Evolutionary conservation across 2,329 filamentous ascomycete genomes (phyloP).

Genomic region (Venturia nashicola): DNA sequence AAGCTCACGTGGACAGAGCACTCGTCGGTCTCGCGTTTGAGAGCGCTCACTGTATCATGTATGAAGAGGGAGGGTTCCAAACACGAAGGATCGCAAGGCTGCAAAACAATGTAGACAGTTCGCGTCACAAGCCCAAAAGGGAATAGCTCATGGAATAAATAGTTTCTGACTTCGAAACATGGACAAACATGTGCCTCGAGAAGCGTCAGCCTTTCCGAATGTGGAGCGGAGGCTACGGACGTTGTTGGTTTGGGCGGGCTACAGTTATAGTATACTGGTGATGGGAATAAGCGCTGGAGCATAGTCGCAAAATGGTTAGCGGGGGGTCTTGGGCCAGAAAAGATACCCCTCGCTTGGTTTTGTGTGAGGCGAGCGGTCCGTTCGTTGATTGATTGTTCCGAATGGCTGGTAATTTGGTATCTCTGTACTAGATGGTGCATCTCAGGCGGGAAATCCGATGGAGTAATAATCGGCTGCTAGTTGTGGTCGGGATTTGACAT

Average conservation of each 20-base stretch:
- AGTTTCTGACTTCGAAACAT: not conserved
- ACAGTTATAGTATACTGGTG: not conserved
- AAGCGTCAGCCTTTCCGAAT: not conserved
- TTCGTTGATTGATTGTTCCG: not conserved
- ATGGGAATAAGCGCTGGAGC: not conserved
- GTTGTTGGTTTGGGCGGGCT: not conserved
- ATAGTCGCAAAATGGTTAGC: not conserved
- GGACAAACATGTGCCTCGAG: not conserved
- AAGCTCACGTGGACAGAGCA: not conserved
- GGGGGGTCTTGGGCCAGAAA: not conserved
- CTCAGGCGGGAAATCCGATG: not conserved
- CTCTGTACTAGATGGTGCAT: not conserved
- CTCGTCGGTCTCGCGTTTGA: not conserved
- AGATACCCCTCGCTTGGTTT: not conserved
- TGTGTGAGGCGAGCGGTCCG: not conserved
- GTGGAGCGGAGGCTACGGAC: not conserved
- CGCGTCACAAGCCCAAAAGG: not conserved
- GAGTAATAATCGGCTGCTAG: not conserved
- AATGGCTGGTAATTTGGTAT: not conserved
- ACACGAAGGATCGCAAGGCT: not conserved
- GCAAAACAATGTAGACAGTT: not conserved
- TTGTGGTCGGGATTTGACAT: not conserved
- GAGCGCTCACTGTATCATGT: not conserved
- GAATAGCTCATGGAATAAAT: not conserved
- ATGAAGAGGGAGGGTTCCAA: not conserved